Base-by-base conservation (phyloP, 2,329 filamentous ascomycete species). In the Stagonosporopsis rhizophila region DNA sequence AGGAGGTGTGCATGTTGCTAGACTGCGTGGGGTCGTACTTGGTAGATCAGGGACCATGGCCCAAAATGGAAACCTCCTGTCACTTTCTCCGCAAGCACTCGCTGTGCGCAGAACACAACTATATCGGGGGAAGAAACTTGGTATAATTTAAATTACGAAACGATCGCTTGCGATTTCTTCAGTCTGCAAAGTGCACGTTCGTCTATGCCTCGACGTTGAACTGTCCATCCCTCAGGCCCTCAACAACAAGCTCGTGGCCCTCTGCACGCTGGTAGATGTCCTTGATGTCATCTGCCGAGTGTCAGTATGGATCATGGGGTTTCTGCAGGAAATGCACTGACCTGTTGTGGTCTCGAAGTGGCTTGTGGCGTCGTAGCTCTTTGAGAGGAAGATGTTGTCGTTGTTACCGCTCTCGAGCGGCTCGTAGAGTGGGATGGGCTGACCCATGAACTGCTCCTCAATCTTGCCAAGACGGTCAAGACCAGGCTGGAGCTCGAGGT, bases 351-450 rank as follows among this genome's bases (percentile, higher is more conserved):
- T 97, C 86, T 99, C 95, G 73, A 99, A 99, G 83, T 99, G 95
- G 77, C 91, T 96, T 63, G 91, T 96, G 49, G 96, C 92, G 73
- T 99, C 96, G 80, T 99, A 99, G 82, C 92, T 96, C 87, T 96
- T 97, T 72, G 92, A 96, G 76, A 99, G 92, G 82, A 92, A 99
- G 77, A 99, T 89, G 79, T 93, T 93, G 82, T 97, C 93, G 68
- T 88, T 89, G 67, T 81, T 83, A 62, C 95, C 95, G 72, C 89
- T 86, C 72, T 91, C 90, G 44, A 94, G 77, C 20, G 95, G 96
- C 80, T 96, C 92, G 78, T 97, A 98, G 59, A 99, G 85, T 49
- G 95, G 93, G 65, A 97, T 96, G 17, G 95, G 91, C 27, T 91
- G 81, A 23, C 92, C 91, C 89, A 96, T 92, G 81, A 98, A 99